Base-by-base conservation (phyloP, 169 alveolate genomes). In the Toxoplasma gondii region DNA sequence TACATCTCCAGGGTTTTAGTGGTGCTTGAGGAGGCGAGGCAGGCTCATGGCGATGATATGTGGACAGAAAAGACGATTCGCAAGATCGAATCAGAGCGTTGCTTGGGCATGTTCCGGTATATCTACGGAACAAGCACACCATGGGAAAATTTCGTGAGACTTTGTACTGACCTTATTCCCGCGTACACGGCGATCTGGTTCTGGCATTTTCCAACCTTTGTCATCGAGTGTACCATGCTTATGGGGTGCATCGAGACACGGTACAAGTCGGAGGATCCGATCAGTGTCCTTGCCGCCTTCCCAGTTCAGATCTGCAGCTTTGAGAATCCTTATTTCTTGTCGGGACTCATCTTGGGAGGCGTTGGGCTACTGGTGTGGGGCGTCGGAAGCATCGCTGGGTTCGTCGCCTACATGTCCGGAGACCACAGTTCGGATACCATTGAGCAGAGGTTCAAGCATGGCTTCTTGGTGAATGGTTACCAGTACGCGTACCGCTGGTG, bases 381-480 rank as follows among this genome's bases (percentile, higher is more conserved):
- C 16, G 88, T 88, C 54, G 95, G 93, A 39, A 82, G 87, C 88
- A 88, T 94, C 74, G 81, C 84, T 80, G 94, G 67, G 22, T 91
- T 88, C 49, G 49, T 92, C 44, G 94, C 88, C 22, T 94, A 92
- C 70, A 91, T 91, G 92, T 90, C 58, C 10, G 43, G 58, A 74
- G 84, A 67, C 49, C 94, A 88, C 87, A 82, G 80, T 39, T 88
- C 93, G 43, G 94, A 94, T 41, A 81, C 90, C 29, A 44, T 92
- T 69, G 92, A 91, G 41, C 74, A 84, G 34, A 43, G 95, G 81
- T 82, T 87, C 69, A 90, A 88, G 58, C 83, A 82, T n/a, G 94
- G 95, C 81, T 94, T 94, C 36, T 86, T 94, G 36, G 81, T 92
- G 34, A 94, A 87, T 53, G 96, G 96, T 31, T 94, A 94, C 82